Evolutionary conservation across 2,329 filamentous ascomycete genomes (phyloP).

Genomic region (Hirsutella minnesotensis): DNA sequence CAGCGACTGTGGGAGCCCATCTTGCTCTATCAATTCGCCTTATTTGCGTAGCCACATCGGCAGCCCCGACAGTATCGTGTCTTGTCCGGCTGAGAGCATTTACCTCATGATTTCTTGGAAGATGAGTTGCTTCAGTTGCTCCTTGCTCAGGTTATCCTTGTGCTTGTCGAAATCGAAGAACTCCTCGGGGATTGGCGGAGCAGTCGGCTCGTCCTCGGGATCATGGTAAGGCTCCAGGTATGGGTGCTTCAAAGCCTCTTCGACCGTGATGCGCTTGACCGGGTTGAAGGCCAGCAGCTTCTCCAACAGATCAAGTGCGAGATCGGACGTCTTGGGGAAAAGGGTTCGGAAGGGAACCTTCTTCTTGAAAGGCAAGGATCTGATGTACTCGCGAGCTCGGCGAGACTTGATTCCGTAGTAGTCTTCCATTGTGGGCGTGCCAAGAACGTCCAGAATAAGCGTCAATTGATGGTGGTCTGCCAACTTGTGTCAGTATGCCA

Average conservation of each 20-base stretch:
- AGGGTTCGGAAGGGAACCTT: slow-evolving; percentile 96
- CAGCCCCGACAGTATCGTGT: no score
- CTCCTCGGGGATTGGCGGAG: slow-evolving; percentile 91
- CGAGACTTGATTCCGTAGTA: slow-evolving; percentile 99
- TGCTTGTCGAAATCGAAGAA: slow-evolving; percentile 99
- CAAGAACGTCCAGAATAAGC: slow-evolving; percentile 90
- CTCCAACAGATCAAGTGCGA: slow-evolving; percentile 87
- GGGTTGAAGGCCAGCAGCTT: slow-evolving; percentile 96
- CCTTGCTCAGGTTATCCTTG: slow-evolving; percentile 97
- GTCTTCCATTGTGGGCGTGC: slow-evolving; percentile 98
- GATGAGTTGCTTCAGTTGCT: slow-evolving; percentile 94
- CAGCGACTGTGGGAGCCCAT: background rate
- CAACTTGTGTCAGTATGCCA: background rate
- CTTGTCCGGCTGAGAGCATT: no score
- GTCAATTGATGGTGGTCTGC: slow-evolving; percentile 95
- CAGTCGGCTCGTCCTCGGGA: slow-evolving; percentile 94
- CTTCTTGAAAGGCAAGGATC: slow-evolving; percentile 97
- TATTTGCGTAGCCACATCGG: no score
- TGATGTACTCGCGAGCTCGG: slow-evolving; percentile 93
- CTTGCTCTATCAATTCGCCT: no score
- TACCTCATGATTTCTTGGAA: slow-evolving; percentile 87
- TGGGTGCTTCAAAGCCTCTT: slow-evolving; percentile 92
- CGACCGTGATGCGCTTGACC: slow-evolving; percentile 94
- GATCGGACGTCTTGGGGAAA: slow-evolving; percentile 98
- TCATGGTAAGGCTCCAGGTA: slow-evolving; percentile 99